These are phyloP conservation scores for Cydonia oblonga DNA, from an alignment of 331 rosid species.

Conservation along the genomic window DNA sequence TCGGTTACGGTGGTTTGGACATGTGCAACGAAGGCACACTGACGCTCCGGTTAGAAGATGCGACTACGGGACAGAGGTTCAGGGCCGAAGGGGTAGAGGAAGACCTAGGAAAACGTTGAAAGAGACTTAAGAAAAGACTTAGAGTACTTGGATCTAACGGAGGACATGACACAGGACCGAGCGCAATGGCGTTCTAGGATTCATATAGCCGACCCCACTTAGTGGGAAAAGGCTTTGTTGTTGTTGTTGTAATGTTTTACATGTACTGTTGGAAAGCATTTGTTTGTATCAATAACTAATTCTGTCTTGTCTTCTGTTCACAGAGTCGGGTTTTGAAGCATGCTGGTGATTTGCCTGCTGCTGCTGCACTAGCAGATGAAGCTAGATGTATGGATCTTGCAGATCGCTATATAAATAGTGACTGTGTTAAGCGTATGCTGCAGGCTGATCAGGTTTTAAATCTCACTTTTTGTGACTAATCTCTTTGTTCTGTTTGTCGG, in stretches of 20 bases:
- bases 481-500: not conserved
- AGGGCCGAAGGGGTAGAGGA: too few species aligned
- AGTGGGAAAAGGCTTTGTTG: too few species aligned
- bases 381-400: constrained; percentile 98
- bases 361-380: constrained; percentile 96
- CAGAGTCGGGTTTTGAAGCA: constrained; percentile 98
- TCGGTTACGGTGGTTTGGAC: too few species aligned
- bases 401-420: constrained; percentile 93
- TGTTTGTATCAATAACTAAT: not conserved
- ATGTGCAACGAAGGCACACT: too few species aligned
- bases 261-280: not conserved
- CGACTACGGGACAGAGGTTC: too few species aligned
- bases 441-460: constrained; percentile 88
- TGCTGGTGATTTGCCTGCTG: constrained; percentile 91
- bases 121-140: too few species aligned
- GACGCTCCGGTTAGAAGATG: too few species aligned
- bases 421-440: constrained; percentile 96
- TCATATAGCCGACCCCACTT: too few species aligned
- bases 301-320: not conserved
- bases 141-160: too few species aligned
- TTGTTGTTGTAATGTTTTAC: not conserved
- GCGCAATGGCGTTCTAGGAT: too few species aligned
- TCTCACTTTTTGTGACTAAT: not conserved
- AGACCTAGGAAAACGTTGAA: too few species aligned
- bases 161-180: too few species aligned